Percentiles rank a stretch among this genome's conserved stretches.
phyloP scores from a whole-genome alignment of 2,329 filamentous ascomycete species.

The Sporothrix dimorphospora region DNA sequence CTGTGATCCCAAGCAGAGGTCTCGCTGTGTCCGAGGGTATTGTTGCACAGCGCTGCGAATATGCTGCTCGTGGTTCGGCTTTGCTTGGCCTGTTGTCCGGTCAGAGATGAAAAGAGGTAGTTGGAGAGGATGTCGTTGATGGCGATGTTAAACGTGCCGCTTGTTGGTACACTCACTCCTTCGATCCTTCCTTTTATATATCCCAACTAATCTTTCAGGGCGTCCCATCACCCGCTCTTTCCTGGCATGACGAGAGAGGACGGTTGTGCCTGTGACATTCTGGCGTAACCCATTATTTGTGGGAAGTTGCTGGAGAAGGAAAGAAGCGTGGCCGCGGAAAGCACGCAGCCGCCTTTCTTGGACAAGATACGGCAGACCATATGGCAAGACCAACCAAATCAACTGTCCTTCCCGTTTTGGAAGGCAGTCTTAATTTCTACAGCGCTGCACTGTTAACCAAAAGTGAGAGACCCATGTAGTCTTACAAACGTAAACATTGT shows the following conservation, averaged over 20 bases:
- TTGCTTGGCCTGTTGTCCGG: not conserved
- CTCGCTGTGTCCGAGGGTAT: not conserved
- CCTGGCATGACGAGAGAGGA: not conserved
- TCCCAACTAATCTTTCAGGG: not conserved
- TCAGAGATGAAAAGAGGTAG: not conserved
- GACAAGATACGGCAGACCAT: not conserved
- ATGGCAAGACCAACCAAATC: not conserved
- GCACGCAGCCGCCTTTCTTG: not conserved
- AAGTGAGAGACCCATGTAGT: not conserved
- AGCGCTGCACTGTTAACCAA: not conserved
- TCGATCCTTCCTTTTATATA: not conserved
- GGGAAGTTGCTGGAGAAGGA: not conserved
- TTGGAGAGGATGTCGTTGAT: not conserved
- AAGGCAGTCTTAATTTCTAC: not conserved
- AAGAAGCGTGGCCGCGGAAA: not conserved
- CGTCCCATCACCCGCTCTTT: not conserved
- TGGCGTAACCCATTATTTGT: not conserved
- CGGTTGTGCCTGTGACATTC: too few species aligned
- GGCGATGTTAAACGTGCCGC: not conserved
- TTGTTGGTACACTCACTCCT: not conserved
- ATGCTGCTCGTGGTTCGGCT: not conserved
- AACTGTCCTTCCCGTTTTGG: constrained; percentile 17
- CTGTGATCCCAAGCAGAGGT: not conserved
- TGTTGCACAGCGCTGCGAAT: not conserved
- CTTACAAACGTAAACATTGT: not conserved